Evolutionary conservation across 2,329 filamentous ascomycete species (phyloP).

Genomic region (Paraphoma sp.): DNA sequence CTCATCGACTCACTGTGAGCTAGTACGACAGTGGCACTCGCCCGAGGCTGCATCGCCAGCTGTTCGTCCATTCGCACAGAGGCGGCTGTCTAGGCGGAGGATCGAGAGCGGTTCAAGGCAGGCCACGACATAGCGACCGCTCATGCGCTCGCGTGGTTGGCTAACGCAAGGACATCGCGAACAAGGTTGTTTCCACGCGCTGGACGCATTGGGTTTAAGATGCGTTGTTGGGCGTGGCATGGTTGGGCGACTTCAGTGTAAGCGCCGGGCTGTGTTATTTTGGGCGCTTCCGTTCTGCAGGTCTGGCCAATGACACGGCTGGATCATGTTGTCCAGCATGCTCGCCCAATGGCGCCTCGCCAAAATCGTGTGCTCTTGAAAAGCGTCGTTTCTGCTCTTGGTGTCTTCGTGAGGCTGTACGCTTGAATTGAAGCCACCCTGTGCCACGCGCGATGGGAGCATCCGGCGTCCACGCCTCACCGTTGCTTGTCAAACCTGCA

Average conservation of each 20-base stretch:
- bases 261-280: constrained; percentile 44
- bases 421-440: not conserved
- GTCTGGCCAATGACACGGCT: constrained; percentile 32
- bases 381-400: not conserved
- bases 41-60: constrained; percentile 35
- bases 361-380: constrained; percentile 4
- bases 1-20: constrained; percentile 25
- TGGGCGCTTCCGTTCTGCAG: constrained; percentile 27
- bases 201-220: constrained; percentile 27
- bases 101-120: constrained; percentile 41
- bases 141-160: constrained; percentile 35
- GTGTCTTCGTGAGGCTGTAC: not conserved
- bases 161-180: constrained; percentile 16
- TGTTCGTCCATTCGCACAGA: constrained; percentile 38
- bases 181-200: constrained; percentile 24
- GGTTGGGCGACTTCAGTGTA: constrained; percentile 41
- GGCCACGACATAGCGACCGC: constrained; percentile 44
- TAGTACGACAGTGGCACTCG: constrained; percentile 36
- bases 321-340: constrained; percentile 29
- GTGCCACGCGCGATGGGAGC: constrained; percentile 7
- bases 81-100: constrained; percentile 29
- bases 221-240: constrained; percentile 30
- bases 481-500: constrained; percentile 2
- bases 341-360: constrained; percentile 33
- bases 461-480: constrained; percentile 5